A percentile compares a stretch with the other conserved stretches of the same genome.
phyloP scores from a whole-genome alignment of 345 rosid species.

The Arabidopsis thaliana region DNA sequence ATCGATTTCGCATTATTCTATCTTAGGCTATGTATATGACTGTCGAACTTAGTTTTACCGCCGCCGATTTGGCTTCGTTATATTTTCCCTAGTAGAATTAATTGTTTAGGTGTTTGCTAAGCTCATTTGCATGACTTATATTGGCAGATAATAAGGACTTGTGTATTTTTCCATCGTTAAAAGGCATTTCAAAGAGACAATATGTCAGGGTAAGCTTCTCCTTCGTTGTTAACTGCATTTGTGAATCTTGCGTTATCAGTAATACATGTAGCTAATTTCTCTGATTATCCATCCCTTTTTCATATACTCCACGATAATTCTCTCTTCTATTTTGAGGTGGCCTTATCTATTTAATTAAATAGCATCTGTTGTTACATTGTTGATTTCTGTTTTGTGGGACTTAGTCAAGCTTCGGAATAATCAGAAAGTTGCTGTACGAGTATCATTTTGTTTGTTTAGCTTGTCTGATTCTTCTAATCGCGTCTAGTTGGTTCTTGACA shows the following conservation, averaged over 20 bases:
- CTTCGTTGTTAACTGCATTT: background rate
- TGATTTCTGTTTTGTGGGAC: background rate
- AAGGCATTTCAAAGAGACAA: constrained; percentile 26
- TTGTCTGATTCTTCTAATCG: background rate
- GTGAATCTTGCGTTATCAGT: background rate
- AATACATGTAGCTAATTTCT: background rate
- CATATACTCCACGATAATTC: background rate
- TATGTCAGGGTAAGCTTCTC: constrained; percentile 40
- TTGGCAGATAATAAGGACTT: constrained; percentile 31
- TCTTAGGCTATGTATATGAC: background rate
- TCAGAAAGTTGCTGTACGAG: background rate
- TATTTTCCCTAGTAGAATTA: background rate
- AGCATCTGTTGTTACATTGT: background rate
- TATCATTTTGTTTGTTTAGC: background rate
- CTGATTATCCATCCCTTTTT: background rate
- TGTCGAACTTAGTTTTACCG: background rate
- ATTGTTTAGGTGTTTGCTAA: background rate
- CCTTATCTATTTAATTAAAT: background rate
- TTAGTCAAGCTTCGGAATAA: background rate
- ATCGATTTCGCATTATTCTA: background rate
- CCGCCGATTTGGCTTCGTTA: background rate
- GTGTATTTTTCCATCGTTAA: background rate
- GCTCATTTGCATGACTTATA: background rate
- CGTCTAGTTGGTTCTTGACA: background rate
- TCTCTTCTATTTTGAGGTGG: background rate